Conservation (phyloP, 768 basidiomycete genomes). For the Gautieria morchelliformis region DNA sequence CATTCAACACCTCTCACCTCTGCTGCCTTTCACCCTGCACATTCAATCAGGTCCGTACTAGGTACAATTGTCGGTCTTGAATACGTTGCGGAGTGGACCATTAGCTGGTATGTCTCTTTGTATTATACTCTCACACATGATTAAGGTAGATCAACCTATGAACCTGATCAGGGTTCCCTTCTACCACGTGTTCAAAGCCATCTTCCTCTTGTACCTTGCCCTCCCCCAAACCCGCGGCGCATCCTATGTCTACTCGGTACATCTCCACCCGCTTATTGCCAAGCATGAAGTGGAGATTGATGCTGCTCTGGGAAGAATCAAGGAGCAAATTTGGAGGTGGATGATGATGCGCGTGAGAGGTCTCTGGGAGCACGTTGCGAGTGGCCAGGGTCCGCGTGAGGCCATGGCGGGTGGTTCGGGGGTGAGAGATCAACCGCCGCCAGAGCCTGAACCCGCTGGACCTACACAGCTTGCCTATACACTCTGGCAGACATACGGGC, state of each 20-base stretch:
- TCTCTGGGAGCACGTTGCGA: constrained; percentile 56
- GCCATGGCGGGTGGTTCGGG: constrained; percentile 33
- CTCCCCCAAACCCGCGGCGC: constrained; percentile 87
- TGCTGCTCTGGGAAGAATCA: background rate
- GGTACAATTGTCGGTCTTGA: constrained; percentile 77
- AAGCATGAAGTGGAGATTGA: constrained; percentile 83
- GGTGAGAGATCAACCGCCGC: constrained; percentile 19
- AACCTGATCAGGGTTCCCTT: constrained; percentile 65
- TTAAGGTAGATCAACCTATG: background rate
- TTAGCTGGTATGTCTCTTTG: constrained; percentile 60
- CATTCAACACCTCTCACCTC: constrained; percentile 4
- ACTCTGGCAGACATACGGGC: constrained; percentile 75
- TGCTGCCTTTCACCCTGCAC: background rate
- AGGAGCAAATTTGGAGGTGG: background rate
- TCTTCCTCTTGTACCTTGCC: constrained; percentile 83
- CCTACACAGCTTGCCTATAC: constrained; percentile 56
- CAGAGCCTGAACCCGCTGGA: constrained; percentile 33
- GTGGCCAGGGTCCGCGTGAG: constrained; percentile 11
- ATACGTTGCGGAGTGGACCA: constrained; percentile 76
- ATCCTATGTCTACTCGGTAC: constrained; percentile 69
- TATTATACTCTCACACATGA: too few species aligned
- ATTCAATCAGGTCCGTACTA: constrained; percentile 42
- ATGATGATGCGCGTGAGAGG: constrained; percentile 48
- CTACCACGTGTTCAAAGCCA: constrained; percentile 72
- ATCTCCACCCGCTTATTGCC: constrained; percentile 77